phyloP scores from a whole-genome alignment of 371 early-diverging fungal species.

The Conidiobolus incongruus region DNA sequence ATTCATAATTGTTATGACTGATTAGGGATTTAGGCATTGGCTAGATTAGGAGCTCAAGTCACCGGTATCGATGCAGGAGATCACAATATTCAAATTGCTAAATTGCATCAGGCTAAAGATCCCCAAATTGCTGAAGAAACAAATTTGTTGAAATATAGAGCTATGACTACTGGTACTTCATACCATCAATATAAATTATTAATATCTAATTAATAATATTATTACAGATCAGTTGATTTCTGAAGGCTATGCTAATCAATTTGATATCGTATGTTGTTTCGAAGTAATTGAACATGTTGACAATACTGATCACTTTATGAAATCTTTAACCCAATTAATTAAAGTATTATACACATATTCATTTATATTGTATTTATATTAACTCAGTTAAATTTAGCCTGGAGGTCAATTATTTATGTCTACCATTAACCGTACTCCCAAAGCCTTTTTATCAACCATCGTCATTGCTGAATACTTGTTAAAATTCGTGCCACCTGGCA shows the following conservation, averaged over 20 bases:
- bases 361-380: background rate
- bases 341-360: conserved; percentile 14
- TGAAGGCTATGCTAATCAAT: conserved; percentile 21
- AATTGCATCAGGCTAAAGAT: conserved; percentile 36
- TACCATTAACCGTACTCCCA: conserved; percentile 72
- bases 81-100: conserved; percentile 65
- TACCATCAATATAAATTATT: background rate
- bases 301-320: conserved; percentile 44
- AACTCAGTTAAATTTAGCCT: conserved; percentile 15
- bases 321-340: conserved; percentile 29
- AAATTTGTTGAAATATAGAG: conserved; percentile 30
- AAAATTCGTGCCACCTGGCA: conserved; percentile 57
- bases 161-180: conserved; percentile 36
- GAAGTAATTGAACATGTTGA: conserved; percentile 89
- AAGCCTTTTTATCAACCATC: conserved; percentile 57
- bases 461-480: conserved; percentile 63
- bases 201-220: too few relatives aligned
- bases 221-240: conserved; percentile 34
- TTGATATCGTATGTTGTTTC: conserved; percentile 66
- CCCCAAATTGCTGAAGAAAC: conserved; percentile 26
- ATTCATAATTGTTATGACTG: background rate
- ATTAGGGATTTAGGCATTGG: conserved; percentile 25
- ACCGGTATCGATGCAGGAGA: conserved; percentile 68
- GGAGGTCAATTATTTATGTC: conserved; percentile 59
- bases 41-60: conserved; percentile 59